Evolutionary conservation across 148 eudicot species (phyloP), one percentile per base, ranked within the genome.

Genomic region (Talinum fruticosum): DNA sequence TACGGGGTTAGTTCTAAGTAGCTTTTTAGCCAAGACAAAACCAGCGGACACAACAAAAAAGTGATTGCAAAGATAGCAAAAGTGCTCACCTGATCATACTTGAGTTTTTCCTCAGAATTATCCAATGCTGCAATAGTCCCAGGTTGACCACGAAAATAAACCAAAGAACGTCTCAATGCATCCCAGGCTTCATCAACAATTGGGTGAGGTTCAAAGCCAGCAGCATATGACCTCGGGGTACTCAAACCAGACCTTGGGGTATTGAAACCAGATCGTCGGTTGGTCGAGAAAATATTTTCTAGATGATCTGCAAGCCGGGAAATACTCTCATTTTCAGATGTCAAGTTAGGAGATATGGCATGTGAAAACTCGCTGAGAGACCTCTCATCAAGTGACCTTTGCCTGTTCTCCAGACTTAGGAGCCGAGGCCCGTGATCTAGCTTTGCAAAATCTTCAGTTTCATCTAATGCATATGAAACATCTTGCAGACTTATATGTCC

Each of bases 121-220:
- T 91, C 98, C 49, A 88, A 59, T 37, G 99, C 99, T 41, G 99
- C 99, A 70, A 96, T 90, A 24, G 99, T 96, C 84, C 99, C 99
- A 59, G 97, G 96, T 76, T 86, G 88, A 26, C 97, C 97, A 3
- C 98, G 97, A 70, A 96, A 96, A 69, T 72, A 75, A 69, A 96
- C 98, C 86, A 89, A 66, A 4, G 99, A 84, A 30, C 88, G 87
- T 84, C 92, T 91, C 78, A 96, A 78, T n/a, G 88, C 84, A 2
- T 93, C 97, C 99, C 99, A 96, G 71, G 99, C 99, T 81, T 91
- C 96, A 14, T 86, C 86, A 54, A 92, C 85, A 81, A 87, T 88
- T 5, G 98, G 96, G 76, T 90, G 90, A 49, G 93, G 86, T 79
- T 89, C 98, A 73, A 84, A 78, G 33, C 91, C 92, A 70, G 54